phyloP scores from a whole-genome alignment of 1,284 basidiomycete species.

The Tylopilus sp. region DNA sequence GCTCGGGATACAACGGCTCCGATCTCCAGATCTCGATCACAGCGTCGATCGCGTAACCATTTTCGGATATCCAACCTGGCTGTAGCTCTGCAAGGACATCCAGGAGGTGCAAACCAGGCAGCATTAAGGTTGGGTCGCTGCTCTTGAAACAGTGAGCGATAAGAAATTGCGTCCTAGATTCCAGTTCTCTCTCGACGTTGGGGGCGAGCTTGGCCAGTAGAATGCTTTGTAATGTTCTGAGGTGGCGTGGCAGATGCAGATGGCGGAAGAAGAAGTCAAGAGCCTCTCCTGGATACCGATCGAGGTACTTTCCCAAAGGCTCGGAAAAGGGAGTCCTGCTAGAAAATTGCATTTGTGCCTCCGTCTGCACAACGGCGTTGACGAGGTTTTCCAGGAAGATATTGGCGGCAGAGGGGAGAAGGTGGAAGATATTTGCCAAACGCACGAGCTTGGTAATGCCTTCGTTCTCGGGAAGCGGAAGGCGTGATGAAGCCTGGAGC shows the following conservation, averaged over 20 bases:
- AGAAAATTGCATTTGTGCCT: constrained; percentile 87
- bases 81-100: constrained; percentile 70
- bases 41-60: constrained; percentile 62
- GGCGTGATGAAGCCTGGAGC: constrained; percentile 73
- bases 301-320: constrained; percentile 87
- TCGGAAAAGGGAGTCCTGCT: constrained; percentile 91
- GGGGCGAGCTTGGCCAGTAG: constrained; percentile 76
- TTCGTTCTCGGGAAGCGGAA: constrained; percentile 84
- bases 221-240: constrained; percentile 80
- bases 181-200: constrained; percentile 71
- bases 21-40: constrained; percentile 73
- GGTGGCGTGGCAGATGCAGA: constrained; percentile 69
- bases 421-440: constrained; percentile 95
- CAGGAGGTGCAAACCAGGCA: constrained; percentile 74
- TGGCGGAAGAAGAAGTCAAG: constrained; percentile 83
- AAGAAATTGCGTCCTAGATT: constrained; percentile 59
- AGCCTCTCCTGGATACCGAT: constrained; percentile 86
- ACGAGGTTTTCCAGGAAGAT: constrained; percentile 89
- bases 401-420: constrained; percentile 89
- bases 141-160: constrained; percentile 58
- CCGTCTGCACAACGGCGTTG: constrained; percentile 89
- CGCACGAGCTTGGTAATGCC: constrained; percentile 91
- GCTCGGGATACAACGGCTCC: constrained; percentile 48
- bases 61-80: constrained; percentile 71
- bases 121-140: constrained; percentile 50